These are phyloP conservation scores for Mycena sanguinolenta DNA, from an alignment of 768 basidiomycete genomes.

Conservation along the genomic window DNA sequence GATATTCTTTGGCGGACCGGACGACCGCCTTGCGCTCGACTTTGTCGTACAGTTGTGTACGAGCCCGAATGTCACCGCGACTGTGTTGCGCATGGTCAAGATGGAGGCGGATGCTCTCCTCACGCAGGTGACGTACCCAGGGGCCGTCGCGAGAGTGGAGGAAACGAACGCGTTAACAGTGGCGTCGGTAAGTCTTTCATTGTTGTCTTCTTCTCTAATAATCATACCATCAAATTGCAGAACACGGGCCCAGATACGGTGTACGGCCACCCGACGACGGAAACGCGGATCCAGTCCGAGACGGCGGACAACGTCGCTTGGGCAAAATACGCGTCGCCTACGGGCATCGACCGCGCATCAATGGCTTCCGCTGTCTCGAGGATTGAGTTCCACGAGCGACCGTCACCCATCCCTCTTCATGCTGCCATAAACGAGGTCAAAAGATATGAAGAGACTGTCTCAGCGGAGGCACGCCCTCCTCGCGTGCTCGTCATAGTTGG, in stretches of 20 bases:
- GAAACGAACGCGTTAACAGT: constrained; percentile 59
- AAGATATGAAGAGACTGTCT: constrained; percentile 29
- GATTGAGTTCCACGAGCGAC: constrained; percentile 71
- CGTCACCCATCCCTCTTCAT: constrained; percentile 72
- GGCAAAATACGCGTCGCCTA: constrained; percentile 66
- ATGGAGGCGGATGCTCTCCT: constrained; percentile 48
- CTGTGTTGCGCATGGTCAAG: constrained; percentile 77
- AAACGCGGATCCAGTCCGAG: constrained; percentile 80
- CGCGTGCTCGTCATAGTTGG: constrained; percentile 78
- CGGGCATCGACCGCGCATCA: constrained; percentile 33
- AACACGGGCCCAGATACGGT: constrained; percentile 72
- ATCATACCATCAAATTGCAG: constrained; percentile 37
- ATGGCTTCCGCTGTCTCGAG: constrained; percentile 60
- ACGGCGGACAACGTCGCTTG: constrained; percentile 88
- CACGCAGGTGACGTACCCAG: constrained; percentile 40
- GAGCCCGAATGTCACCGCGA: constrained; percentile 77
- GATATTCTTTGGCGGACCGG: constrained; percentile 95
- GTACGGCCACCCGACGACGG: constrained; percentile 74
- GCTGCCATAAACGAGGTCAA: constrained; percentile 64
- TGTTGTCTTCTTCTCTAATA: background rate
- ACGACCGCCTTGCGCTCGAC: constrained; percentile 89
- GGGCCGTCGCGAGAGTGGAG: constrained; percentile 44
- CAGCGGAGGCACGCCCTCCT: constrained; percentile 40
- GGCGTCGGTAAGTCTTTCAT: constrained; percentile 56
- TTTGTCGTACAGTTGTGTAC: constrained; percentile 88